phyloP scores from a whole-genome alignment of 2,329 filamentous ascomycete genomes.

The Diaporthe humulicola region DNA sequence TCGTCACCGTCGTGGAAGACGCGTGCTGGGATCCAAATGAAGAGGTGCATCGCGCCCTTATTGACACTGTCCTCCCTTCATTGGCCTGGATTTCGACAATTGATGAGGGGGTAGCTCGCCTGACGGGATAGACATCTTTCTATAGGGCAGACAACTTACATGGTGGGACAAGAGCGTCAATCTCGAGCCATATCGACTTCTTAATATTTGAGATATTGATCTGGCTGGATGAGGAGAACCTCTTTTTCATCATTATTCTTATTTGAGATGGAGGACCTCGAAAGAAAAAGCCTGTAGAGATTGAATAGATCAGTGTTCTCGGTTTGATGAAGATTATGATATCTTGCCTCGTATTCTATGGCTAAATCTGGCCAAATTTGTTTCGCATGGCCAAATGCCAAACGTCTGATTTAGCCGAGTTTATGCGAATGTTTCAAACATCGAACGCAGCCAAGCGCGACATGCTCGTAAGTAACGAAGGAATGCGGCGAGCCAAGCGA shows the following conservation, averaged over 20 bases:
- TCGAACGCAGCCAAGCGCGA: neutral
- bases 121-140: neutral
- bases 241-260: too few species aligned
- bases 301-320: neutral
- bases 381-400: neutral
- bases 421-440: neutral
- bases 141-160: neutral
- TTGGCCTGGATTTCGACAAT: too few species aligned
- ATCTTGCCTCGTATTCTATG: neutral
- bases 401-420: neutral
- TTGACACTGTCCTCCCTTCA: too few species aligned
- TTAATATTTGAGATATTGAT: too few species aligned
- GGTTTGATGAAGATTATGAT: too few species aligned
- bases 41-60: too few species aligned
- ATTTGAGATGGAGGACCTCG: neutral
- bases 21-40: too few species aligned
- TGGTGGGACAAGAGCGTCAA: too few species aligned
- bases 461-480: neutral
- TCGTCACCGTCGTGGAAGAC: too few species aligned
- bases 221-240: too few species aligned
- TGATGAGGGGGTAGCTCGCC: neutral
- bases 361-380: neutral
- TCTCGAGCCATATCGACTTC: too few species aligned
- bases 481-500: constrained; percentile 15
- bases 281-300: neutral